Percentiles rank a stretch among this genome's conserved stretches.
Conservation (phyloP, 768 basidiomycete species). For the Cyclocybe aegerita region DNA sequence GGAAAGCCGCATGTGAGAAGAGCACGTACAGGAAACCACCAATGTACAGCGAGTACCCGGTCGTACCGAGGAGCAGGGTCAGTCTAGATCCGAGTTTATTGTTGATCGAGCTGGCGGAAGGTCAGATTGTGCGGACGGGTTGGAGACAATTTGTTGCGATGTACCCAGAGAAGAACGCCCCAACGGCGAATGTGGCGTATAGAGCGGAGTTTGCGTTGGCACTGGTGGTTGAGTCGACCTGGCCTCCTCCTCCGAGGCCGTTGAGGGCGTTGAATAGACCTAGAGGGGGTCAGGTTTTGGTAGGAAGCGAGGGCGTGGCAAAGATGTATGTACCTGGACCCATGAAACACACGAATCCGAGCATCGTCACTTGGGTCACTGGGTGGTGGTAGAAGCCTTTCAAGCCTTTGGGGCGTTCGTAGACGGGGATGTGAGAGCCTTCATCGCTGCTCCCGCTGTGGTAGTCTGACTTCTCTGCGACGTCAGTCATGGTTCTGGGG, state of each 20-base stretch:
- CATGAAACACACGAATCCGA: constrained; percentile 74
- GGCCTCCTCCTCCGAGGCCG: constrained; percentile 80
- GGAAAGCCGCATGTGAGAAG: not conserved
- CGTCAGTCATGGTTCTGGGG: too few relatives aligned
- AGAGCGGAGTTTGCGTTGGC: constrained; percentile 71
- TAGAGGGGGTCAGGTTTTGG: constrained; percentile 6
- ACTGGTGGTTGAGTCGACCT: constrained; percentile 61
- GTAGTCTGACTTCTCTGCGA: too few relatives aligned
- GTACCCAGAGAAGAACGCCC: constrained; percentile 60
- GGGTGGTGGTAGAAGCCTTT: constrained; percentile 62
- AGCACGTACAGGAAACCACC: constrained; percentile 64
- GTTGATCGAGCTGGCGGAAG: constrained; percentile 59
- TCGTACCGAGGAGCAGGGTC: constrained; percentile 72
- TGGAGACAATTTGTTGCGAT: constrained; percentile 12
- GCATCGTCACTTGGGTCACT: constrained; percentile 54
- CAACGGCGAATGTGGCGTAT: constrained; percentile 53
- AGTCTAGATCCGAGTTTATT: constrained; percentile 77
- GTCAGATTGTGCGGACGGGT: not conserved
- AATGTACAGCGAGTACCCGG: constrained; percentile 77
- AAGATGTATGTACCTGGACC: constrained; percentile 39
- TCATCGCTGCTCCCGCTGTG: constrained; percentile 11
- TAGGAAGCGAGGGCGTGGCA: constrained; percentile 5
- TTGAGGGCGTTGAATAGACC: constrained; percentile 81
- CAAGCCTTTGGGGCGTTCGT: constrained; percentile 46
- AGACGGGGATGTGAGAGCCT: constrained; percentile 26